These are phyloP conservation scores for Saccharomycopsis javanensis DNA, from an alignment of 805 yeast genomes.

Conservation along the genomic window DNA sequence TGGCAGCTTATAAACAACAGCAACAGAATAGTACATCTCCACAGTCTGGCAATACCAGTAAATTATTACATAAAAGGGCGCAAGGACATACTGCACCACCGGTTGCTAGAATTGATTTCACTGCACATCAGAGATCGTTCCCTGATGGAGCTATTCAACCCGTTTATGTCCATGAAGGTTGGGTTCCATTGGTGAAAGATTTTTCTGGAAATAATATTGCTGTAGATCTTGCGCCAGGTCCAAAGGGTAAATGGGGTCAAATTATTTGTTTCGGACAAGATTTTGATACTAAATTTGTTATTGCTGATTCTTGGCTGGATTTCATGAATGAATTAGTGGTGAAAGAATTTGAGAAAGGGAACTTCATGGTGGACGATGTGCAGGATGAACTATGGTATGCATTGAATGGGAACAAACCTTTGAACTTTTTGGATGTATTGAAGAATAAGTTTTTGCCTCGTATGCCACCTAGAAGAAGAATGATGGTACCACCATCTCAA, in stretches of 20 bases:
- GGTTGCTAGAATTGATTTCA: constrained; percentile 25
- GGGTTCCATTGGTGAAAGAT: constrained; percentile 91
- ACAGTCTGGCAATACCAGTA: constrained; percentile 22
- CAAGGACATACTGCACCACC: constrained; percentile 12
- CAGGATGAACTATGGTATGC: constrained; percentile 53
- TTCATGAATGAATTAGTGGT: constrained; percentile 65
- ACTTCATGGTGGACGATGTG: constrained; percentile 59
- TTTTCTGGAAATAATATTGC: constrained; percentile 88
- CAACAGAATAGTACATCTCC: constrained; percentile 21
- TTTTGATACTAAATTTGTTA: constrained; percentile 77
- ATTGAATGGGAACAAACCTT: constrained; percentile 59
- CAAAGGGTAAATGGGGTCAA: constrained; percentile 79
- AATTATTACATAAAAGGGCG: constrained; percentile 10
- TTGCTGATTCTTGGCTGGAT: constrained; percentile 86
- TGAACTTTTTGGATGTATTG: constrained; percentile 33
- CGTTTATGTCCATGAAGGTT: constrained; percentile 74
- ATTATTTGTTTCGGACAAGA: constrained; percentile 91
- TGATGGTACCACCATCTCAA: not conserved
- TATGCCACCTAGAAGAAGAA: constrained; percentile 15
- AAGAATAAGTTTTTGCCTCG: constrained; percentile 27
- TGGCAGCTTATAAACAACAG: constrained; percentile 15
- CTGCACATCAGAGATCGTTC: constrained; percentile 43
- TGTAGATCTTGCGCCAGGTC: constrained; percentile 78
- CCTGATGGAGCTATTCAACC: constrained; percentile 71
- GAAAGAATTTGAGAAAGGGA: constrained; percentile 78